A percentile compares a stretch with the other conserved stretches of the same genome.
Conservation (phyloP, 495 filamentous ascomycete species). For the Cercophora scortea region DNA sequence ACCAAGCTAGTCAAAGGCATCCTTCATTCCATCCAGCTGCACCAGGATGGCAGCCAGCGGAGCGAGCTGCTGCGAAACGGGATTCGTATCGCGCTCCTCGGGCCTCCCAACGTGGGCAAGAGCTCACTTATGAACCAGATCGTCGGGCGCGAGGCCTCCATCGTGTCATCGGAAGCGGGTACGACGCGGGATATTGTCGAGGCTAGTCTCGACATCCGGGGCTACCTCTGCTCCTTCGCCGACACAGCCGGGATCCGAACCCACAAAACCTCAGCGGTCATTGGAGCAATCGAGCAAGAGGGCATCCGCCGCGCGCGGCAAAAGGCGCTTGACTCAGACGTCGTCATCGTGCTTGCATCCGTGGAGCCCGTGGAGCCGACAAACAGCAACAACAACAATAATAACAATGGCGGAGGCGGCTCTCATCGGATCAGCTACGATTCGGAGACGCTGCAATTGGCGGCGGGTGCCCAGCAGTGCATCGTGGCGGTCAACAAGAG, state of each 20-base stretch:
- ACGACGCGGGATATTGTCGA: slow-evolving; percentile 94
- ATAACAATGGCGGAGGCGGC: slow-evolving; percentile 10
- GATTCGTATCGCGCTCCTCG: slow-evolving; percentile 77
- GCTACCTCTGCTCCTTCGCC: slow-evolving; percentile 80
- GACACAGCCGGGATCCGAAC: slow-evolving; percentile 83
- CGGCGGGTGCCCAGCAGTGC: slow-evolving; percentile 48
- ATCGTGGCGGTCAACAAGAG: slow-evolving; percentile 78
- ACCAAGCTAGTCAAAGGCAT: slow-evolving; percentile 53
- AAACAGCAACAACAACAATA: background rate
- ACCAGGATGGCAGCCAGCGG: slow-evolving; percentile 67
- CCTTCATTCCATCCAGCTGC: slow-evolving; percentile 50
- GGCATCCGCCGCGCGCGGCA: slow-evolving; percentile 82
- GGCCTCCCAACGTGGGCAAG: slow-evolving; percentile 92
- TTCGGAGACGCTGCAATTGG: slow-evolving; percentile 36
- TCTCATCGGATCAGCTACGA: slow-evolving; percentile 36
- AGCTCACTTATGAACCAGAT: slow-evolving; percentile 86
- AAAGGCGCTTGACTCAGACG: slow-evolving; percentile 74
- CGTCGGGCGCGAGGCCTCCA: slow-evolving; percentile 89
- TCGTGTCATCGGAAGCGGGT: slow-evolving; percentile 85
- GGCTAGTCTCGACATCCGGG: slow-evolving; percentile 80
- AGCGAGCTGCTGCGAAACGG: slow-evolving; percentile 83
- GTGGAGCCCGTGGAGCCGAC: slow-evolving; percentile 39
- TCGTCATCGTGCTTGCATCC: slow-evolving; percentile 74
- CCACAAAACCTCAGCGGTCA: slow-evolving; percentile 8
- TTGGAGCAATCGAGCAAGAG: slow-evolving; percentile 78